phyloP scores from a whole-genome alignment of 768 basidiomycete genomes.

The Punctularia strigosozonata region DNA sequence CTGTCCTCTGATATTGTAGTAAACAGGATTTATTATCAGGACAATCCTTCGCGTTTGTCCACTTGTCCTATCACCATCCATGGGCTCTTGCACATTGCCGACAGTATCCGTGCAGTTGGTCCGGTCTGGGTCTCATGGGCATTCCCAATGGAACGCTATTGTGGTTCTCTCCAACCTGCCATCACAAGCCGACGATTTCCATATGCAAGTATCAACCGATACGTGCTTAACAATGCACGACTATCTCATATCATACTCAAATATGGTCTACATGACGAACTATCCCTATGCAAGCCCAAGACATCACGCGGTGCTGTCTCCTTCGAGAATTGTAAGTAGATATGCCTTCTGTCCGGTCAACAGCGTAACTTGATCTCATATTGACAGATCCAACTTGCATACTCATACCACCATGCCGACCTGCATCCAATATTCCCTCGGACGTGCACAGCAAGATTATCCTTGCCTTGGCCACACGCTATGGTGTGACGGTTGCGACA shows the following conservation, averaged over 20 bases:
- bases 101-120: constrained; percentile 13
- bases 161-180: constrained; percentile 11
- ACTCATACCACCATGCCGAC: no score
- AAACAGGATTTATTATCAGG: constrained; percentile 20
- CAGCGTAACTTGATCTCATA: no score
- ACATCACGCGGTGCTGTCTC: no score
- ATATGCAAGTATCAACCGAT: constrained; percentile 8
- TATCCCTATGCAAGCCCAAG: constrained; percentile 1
- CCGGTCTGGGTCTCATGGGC: constrained; percentile 18
- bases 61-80: constrained; percentile 22
- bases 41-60: constrained; percentile 10
- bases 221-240: constrained; percentile 5
- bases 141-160: constrained; percentile 19
- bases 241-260: constrained; percentile 8
- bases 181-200: constrained; percentile 12
- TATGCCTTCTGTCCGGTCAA: no score
- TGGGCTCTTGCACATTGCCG: constrained; percentile 18
- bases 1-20: no score
- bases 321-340: no score
- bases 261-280: constrained; percentile 3
- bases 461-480: constrained; percentile 1
- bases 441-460: neutral
- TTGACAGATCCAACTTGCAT: no score
- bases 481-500: constrained; percentile 4
- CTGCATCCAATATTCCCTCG: no score